phyloP scores from a whole-genome alignment of 2,329 filamentous ascomycete genomes.

The Colletotrichum cordylinicola region DNA sequence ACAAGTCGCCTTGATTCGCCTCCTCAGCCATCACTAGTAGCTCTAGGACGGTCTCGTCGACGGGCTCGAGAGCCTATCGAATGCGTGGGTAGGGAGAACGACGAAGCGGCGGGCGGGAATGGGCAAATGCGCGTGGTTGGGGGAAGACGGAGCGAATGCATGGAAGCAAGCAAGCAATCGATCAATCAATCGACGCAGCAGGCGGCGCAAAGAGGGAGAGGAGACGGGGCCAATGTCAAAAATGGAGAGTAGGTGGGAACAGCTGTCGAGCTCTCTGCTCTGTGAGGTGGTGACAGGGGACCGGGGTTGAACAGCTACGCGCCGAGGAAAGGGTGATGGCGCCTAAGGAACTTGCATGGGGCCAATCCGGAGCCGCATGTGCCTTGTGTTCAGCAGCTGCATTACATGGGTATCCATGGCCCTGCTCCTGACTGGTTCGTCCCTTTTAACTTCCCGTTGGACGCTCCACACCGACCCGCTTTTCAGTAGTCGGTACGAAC shows the following conservation, averaged over 20 bases:
- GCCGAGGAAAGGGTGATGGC: constrained; percentile 26
- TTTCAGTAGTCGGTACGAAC: not conserved
- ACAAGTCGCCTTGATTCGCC: constrained; percentile 17
- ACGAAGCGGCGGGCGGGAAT: constrained; percentile 8
- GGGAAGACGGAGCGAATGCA: not conserved
- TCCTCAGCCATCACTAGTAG: not conserved
- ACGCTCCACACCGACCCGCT: not conserved
- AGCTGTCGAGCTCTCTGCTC: not conserved
- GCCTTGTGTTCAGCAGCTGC: constrained; percentile 22
- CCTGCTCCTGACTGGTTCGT: constrained; percentile 10
- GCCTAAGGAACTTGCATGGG: constrained; percentile 26
- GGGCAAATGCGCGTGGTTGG: constrained; percentile 15
- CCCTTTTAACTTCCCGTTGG: constrained; percentile 20
- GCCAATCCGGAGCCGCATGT: constrained; percentile 26
- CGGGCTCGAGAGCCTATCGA: constrained; percentile 12
- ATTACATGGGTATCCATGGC: constrained; percentile 8
- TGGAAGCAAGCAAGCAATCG: not conserved
- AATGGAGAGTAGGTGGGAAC: not conserved
- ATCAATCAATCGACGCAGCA: not conserved
- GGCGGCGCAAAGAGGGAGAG: not conserved
- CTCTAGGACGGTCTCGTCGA: not conserved
- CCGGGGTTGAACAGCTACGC: constrained; percentile 24
- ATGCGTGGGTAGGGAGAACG: not conserved
- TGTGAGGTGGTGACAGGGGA: not conserved
- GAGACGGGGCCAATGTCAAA: not conserved